A percentile compares a stretch with the other conserved stretches of the same genome.
phyloP scores from a whole-genome alignment of 176 grass and related monocot genomes.

The Triticum timopheevii region DNA sequence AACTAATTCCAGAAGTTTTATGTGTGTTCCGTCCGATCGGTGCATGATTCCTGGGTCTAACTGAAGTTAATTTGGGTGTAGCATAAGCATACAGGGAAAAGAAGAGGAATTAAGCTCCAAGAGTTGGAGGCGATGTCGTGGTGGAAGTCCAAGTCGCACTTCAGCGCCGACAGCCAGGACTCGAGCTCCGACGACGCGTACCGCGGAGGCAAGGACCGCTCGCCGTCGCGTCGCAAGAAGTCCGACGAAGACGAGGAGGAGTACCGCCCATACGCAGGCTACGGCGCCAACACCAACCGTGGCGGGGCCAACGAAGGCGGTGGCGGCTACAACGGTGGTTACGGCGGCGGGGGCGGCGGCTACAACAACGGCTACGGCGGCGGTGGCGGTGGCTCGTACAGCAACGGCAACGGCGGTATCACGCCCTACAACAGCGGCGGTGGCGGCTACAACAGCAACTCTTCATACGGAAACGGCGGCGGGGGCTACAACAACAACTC shows the following conservation, averaged over 20 bases:
- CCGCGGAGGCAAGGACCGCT: constrained; percentile 16
- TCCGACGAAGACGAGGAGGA: background rate
- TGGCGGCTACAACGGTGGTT: background rate
- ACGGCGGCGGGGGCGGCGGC: background rate
- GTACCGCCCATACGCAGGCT: background rate
- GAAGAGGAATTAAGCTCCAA: background rate
- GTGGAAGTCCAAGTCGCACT: constrained; percentile 1
- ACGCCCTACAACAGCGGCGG: background rate
- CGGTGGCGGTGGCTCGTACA: background rate
- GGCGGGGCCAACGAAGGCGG: background rate
- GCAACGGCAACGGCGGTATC: background rate
- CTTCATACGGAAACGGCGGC: background rate
- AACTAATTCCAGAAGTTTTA: background rate
- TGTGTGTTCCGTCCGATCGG: background rate
- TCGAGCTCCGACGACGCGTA: background rate
- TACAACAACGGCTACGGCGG: constrained; percentile 5
- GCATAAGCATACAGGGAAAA: background rate
- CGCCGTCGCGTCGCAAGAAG: background rate
- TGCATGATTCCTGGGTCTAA: background rate
- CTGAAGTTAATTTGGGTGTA: background rate
- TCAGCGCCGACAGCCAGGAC: background rate
- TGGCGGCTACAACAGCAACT: background rate
- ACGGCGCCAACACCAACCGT: background rate
- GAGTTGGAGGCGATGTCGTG: constrained; percentile 4
- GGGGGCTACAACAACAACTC: background rate